phyloP scores from a whole-genome alignment of 495 filamentous ascomycete species.

The Xylaria nigripes region DNA sequence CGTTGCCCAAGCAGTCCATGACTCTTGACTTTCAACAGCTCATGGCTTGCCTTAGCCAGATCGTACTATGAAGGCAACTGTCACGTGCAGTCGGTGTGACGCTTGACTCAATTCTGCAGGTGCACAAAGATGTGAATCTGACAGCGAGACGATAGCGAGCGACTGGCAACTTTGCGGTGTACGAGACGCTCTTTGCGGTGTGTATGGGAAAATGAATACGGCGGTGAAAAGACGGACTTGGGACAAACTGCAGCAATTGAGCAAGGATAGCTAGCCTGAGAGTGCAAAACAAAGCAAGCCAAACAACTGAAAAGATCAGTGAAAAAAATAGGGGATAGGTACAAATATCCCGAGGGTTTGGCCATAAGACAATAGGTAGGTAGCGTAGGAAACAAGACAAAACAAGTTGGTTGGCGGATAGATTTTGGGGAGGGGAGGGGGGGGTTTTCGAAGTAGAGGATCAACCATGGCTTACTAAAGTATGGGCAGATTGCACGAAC shows the following conservation, averaged over 20 bases:
- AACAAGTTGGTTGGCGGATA: too few species aligned
- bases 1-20: background rate
- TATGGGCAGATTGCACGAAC: background rate
- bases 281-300: background rate
- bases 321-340: background rate
- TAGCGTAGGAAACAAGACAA: too few species aligned
- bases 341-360: background rate
- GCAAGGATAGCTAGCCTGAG: background rate
- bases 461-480: background rate
- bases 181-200: background rate
- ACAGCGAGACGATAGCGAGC: background rate
- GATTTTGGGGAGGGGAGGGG: too few species aligned
- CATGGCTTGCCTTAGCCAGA: background rate
- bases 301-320: background rate
- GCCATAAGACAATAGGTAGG: background rate
- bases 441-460: background rate
- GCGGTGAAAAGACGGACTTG: background rate
- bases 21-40: background rate
- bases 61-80: background rate
- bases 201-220: background rate
- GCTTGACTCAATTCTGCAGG: conserved; percentile 4
- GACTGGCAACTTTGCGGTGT: conserved; percentile 6
- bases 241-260: conserved; percentile 1
- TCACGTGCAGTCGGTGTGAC: conserved; percentile 12
- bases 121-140: background rate